A percentile compares a stretch with the other conserved stretches of the same genome.
Evolutionary conservation across 2,329 filamentous ascomycete species (phyloP).

Genomic region (Camillea tinctor): DNA sequence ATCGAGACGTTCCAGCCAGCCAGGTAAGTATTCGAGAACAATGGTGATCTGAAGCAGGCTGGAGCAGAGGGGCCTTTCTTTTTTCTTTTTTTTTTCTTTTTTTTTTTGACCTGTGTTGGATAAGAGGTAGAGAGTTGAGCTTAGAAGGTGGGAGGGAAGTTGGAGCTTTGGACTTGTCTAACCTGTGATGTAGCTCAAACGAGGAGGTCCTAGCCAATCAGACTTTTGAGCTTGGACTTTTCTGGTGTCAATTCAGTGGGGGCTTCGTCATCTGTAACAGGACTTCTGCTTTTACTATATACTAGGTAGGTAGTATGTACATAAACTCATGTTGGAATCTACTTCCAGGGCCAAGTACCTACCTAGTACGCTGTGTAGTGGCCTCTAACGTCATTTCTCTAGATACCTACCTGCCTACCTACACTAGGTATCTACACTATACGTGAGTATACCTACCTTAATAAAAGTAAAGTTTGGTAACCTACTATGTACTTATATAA

Average conservation of each 20-base stretch:
- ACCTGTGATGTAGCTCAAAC: constrained; percentile 8
- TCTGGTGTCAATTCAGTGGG: background rate
- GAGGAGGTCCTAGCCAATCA: constrained; percentile 12
- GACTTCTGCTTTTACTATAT: background rate
- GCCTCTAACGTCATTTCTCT: too few relatives aligned
- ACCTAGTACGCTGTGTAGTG: background rate
- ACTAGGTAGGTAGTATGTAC: background rate
- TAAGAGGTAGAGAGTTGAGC: background rate
- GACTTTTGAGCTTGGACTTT: constrained; percentile 1
- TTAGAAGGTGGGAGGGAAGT: constrained; percentile 1
- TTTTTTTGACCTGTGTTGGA: background rate
- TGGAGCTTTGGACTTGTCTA: constrained; percentile 1
- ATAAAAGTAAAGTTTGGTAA: too few relatives aligned
- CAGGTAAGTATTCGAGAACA: constrained; percentile 21
- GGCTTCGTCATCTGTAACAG: background rate
- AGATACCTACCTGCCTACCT: too few relatives aligned
- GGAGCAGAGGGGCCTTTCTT: background rate
- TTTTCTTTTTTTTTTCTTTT: too few relatives aligned
- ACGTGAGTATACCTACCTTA: too few relatives aligned
- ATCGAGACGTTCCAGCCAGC: constrained; percentile 8
- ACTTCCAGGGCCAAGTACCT: background rate
- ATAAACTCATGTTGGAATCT: too few relatives aligned
- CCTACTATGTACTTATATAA: too few relatives aligned
- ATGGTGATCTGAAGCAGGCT: background rate
- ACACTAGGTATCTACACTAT: too few relatives aligned